These are phyloP conservation scores for Hypoxylon sp. DNA, from an alignment of 2,329 filamentous ascomycete species.

Conservation along the genomic window DNA sequence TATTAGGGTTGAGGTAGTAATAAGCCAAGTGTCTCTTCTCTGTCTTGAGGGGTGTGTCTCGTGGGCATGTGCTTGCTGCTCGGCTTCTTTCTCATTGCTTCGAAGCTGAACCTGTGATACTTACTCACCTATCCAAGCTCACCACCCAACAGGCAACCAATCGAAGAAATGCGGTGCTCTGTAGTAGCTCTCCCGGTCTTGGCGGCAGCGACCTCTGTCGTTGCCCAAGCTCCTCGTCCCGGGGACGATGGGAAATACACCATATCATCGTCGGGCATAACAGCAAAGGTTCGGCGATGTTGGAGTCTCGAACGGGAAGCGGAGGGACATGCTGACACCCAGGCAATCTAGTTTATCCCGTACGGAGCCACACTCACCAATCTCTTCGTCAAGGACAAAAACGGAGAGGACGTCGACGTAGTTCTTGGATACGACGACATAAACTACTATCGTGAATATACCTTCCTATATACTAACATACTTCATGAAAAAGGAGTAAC, in stretches of 20 bases:
- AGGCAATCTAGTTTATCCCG: conserved; percentile 51
- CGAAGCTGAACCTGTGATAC: conserved; percentile 30
- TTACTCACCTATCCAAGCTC: conserved; percentile 21
- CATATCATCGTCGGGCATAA: conserved; percentile 51
- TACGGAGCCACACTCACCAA: conserved; percentile 74
- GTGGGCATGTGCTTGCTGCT: conserved; percentile 25
- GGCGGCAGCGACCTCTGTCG: conserved; percentile 43
- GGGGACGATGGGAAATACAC: conserved; percentile 54
- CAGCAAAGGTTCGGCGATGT: conserved; percentile 51
- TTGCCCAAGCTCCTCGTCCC: conserved; percentile 44
- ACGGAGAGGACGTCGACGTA: conserved; percentile 73
- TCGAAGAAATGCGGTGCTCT: conserved; percentile 48
- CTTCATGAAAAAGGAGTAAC: conserved; percentile 1
- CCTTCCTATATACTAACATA: neutral
- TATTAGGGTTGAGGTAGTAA: conserved; percentile 38
- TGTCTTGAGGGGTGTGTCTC: conserved; percentile 27
- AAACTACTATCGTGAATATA: conserved; percentile 65
- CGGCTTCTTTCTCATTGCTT: conserved; percentile 13
- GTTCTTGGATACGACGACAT: conserved; percentile 75
- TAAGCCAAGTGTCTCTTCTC: conserved; percentile 43
- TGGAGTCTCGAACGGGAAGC: neutral
- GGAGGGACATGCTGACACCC: conserved; percentile 17
- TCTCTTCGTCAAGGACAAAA: conserved; percentile 73
- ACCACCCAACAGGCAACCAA: conserved; percentile 26
- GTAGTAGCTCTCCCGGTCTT: conserved; percentile 43